Evolutionary conservation across 179 eudicot genomes (phyloP), one percentile per base, ranked within the genome.

Genomic region (Actinidia chinensis): DNA sequence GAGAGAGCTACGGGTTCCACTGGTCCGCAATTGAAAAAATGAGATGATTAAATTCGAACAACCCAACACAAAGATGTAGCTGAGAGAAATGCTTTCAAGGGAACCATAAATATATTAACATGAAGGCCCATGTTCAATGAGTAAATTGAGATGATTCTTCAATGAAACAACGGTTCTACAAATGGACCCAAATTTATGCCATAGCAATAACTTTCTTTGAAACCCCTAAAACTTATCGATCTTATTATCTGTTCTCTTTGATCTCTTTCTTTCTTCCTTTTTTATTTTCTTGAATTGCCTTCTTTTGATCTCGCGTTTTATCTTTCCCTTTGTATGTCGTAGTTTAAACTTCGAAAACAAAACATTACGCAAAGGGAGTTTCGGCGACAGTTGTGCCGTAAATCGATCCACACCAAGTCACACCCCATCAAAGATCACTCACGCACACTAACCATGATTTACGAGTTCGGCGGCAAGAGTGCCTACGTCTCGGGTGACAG

Each of bases 321-420:
- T 55, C 83, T 85, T 83, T 46, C 85, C 87, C 51, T 88, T 90
- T 76, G 72, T 86, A 33, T 81, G 50, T 8, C 64, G 76, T 18
- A 80, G 82, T 54, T 69, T 78, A 79, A 82, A 84, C 81, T 79
- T 84, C 10, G 63, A 69, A 79, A n/a, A 78, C 22, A 63, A 54
- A 60, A 83, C 84, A 71, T 74, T 82, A 58, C 82, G 76, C 12
- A 10, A 71, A 50, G 59, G 20, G 22, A 77, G 76, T 58, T 46
- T 66, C 79, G 36, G 48, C 71, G 33, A 69, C 28, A n/a, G n/a
- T n/a, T n/a, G n/a, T n/a, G n/a, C n/a, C n/a, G n/a, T n/a, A n/a
- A n/a, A n/a, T n/a, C n/a, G n/a, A n/a, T n/a, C n/a, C n/a, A n/a
- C n/a, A n/a, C n/a, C n/a, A n/a, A n/a, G n/a, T n/a, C n/a, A n/a